Conservation (phyloP, 371 early-diverging fungal genomes). For the Syncephalastrum sp. region DNA sequence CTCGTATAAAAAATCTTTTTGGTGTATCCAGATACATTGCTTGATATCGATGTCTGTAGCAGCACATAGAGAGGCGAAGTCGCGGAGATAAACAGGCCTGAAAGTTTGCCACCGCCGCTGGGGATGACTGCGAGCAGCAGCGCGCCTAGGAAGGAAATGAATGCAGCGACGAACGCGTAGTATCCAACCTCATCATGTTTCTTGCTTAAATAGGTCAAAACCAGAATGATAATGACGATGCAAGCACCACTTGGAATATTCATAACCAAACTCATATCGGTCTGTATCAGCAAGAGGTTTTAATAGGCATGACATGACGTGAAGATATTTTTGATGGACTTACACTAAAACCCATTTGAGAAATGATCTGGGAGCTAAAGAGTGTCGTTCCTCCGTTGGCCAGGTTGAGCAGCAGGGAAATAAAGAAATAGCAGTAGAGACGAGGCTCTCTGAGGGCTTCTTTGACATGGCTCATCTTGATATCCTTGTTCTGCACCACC, state of each 20-base stretch:
- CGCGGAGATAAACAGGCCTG: constrained; percentile 21
- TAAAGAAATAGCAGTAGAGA: constrained; percentile 25
- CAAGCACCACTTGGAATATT: not conserved
- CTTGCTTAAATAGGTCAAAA: constrained; percentile 9
- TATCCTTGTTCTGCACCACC: constrained; percentile 21
- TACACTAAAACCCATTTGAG: constrained; percentile 29
- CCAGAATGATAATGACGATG: constrained; percentile 13
- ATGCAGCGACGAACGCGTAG: constrained; percentile 9
- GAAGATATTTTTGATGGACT: not conserved
- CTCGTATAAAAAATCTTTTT: constrained; percentile 18
- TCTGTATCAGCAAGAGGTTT: constrained; percentile 3
- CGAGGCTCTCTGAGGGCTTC: constrained; percentile 31
- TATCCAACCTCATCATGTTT: constrained; percentile 22
- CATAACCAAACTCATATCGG: constrained; percentile 15
- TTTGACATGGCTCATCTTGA: constrained; percentile 26
- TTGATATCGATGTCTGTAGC: constrained; percentile 8
- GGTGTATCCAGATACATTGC: constrained; percentile 10
- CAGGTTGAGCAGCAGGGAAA: constrained; percentile 22
- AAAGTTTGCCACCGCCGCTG: constrained; percentile 11
- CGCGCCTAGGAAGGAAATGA: constrained; percentile 18
- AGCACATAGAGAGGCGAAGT: constrained; percentile 20
- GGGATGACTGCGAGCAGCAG: constrained; percentile 25
- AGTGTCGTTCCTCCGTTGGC: constrained; percentile 27
- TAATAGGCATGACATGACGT: not conserved
- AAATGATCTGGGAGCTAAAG: constrained; percentile 21